Conservation (phyloP, 164 flowering plant species). For the Vitis riparia region DNA sequence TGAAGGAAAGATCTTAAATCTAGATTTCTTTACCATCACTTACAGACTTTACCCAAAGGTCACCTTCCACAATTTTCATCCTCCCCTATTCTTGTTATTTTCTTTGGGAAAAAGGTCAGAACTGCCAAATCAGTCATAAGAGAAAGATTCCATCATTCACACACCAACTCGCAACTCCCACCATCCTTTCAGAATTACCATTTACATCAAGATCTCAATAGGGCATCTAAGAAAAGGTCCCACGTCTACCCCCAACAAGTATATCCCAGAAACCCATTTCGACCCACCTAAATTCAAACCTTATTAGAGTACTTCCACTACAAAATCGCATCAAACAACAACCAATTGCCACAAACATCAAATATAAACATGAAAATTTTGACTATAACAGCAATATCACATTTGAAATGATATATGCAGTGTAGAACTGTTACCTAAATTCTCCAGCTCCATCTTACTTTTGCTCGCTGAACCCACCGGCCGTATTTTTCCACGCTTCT, state of each 20-base stretch:
- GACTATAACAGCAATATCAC: not conserved
- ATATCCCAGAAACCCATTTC: slow-evolving; percentile 9
- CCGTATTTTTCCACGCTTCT: slow-evolving; percentile 68
- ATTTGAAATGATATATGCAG: not conserved
- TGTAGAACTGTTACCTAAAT: slow-evolving; percentile 40
- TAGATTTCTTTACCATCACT: slow-evolving; percentile 1
- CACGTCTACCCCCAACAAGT: slow-evolving; percentile 33
- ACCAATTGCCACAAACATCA: slow-evolving; percentile 6
- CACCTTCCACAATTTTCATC: slow-evolving; percentile 14
- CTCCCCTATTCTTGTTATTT: not conserved
- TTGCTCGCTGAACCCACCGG: slow-evolving; percentile 54
- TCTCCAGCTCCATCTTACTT: slow-evolving; percentile 46
- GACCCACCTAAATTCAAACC: slow-evolving; percentile 9
- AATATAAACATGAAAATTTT: not conserved
- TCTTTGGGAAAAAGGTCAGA: slow-evolving; percentile 19
- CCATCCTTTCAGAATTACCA: slow-evolving; percentile 26
- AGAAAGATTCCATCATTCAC: slow-evolving; percentile 36
- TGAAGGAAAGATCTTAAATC: not conserved
- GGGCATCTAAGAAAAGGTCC: slow-evolving; percentile 46
- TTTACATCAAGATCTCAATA: slow-evolving; percentile 37
- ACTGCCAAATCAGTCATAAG: slow-evolving; percentile 26
- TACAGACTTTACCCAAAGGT: slow-evolving; percentile 5
- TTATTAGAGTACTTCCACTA: slow-evolving; percentile 1
- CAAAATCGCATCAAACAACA: slow-evolving; percentile 10
- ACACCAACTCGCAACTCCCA: slow-evolving; percentile 33